Percentiles rank a stretch among this genome's conserved stretches.
phyloP scores from a whole-genome alignment of 2,329 filamentous ascomycete species.

The Fusarium sp. region DNA sequence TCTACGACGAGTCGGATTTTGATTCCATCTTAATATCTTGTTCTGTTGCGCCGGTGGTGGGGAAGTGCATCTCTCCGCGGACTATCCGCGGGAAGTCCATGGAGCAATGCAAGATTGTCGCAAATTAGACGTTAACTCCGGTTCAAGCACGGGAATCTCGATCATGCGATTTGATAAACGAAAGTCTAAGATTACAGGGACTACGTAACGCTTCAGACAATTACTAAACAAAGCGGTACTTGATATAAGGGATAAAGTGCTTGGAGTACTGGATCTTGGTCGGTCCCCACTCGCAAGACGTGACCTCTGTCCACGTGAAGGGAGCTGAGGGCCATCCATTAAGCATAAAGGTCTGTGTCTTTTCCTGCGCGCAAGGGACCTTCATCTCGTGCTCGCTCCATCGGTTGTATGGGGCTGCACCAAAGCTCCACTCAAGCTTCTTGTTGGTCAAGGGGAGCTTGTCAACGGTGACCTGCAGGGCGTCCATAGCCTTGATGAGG shows the following conservation, averaged over 20 bases:
- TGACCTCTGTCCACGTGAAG: not conserved
- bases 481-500: conserved; percentile 23
- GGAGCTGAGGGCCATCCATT: not conserved
- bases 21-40: not conserved
- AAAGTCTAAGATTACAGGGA: not conserved
- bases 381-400: conserved; percentile 17
- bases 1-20: not conserved
- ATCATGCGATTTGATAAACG: not conserved
- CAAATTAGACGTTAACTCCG: not conserved
- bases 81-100: not conserved
- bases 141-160: not conserved
- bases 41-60: not conserved
- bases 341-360: not conserved
- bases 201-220: not conserved
- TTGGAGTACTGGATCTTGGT: conserved; percentile 15
- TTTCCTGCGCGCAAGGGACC: conserved; percentile 13
- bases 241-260: conserved; percentile 20
- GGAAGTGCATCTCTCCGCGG: not conserved
- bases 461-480: conserved; percentile 3
- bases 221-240: conserved; percentile 9
- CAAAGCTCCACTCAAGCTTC: conserved; percentile 11
- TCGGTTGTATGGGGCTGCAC: conserved; percentile 5
- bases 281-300: conserved; percentile 17
- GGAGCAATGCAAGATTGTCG: not conserved
- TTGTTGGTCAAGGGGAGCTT: conserved; percentile 21